phyloP scores from a whole-genome alignment of 2,329 filamentous ascomycete species.

The Xylaria sp. region DNA sequence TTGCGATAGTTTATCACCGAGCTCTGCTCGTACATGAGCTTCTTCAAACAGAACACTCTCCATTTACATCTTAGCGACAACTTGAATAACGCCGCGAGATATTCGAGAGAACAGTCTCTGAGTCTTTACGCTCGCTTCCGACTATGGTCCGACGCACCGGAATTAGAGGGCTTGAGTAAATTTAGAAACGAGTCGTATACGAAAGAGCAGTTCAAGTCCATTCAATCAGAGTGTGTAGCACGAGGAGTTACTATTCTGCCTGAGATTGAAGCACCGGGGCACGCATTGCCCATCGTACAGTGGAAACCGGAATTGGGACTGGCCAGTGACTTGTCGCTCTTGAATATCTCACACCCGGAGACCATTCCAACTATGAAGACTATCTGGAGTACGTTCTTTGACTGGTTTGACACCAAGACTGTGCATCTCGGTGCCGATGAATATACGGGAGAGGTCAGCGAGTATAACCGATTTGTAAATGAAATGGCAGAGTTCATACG shows the following conservation, averaged over 20 bases:
- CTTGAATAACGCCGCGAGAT: conserved; percentile 59
- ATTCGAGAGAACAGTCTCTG: conserved; percentile 59
- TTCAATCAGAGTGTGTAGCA: conserved; percentile 63
- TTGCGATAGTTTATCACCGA: conserved; percentile 60
- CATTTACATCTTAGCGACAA: conserved; percentile 70
- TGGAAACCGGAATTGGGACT: conserved; percentile 68
- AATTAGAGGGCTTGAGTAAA: conserved; percentile 61
- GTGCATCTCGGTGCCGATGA: conserved; percentile 68
- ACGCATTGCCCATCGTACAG: conserved; percentile 66
- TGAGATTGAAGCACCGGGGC: conserved; percentile 69
- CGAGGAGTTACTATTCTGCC: conserved; percentile 68
- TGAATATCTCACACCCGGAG: conserved; percentile 66
- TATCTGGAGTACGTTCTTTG: conserved; percentile 64
- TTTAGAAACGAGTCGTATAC: conserved; percentile 66
- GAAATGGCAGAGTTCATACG: conserved; percentile 61
- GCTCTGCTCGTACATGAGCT: conserved; percentile 69
- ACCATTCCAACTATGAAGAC: conserved; percentile 63
- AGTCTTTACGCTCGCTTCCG: conserved; percentile 67
- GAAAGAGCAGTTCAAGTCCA: conserved; percentile 60
- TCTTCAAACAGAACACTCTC: conserved; percentile 70
- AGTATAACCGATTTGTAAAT: conserved; percentile 65
- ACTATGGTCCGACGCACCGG: conserved; percentile 60
- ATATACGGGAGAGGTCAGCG: conserved; percentile 58
- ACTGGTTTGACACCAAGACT: conserved; percentile 66
- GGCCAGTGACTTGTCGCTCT: conserved; percentile 57